Base-by-base conservation (phyloP, 2,329 filamentous ascomycete genomes). In the Pseudocercospora vitis region DNA sequence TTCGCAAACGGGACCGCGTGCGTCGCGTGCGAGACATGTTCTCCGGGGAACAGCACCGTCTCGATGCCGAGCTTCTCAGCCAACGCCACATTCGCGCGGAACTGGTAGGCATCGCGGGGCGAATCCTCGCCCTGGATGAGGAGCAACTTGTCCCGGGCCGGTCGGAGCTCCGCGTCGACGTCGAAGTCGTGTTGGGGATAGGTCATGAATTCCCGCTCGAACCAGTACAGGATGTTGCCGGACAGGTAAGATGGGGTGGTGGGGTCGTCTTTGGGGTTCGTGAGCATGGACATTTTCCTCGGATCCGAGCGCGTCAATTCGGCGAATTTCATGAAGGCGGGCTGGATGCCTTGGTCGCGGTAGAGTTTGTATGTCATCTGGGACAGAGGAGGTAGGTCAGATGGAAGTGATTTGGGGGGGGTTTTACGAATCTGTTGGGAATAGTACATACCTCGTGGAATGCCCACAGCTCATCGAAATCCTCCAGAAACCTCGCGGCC, bases 311-410 rank as follows among this genome's bases (percentile, higher is more conserved):
- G 53, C 26, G 50, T 52, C 23, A 60, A 23, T n/a, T 51, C 32
- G 14, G 44, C 48, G 39, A 62, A 62, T 29, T 32, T 28, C 3
- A 44, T 18, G 16, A 52, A 45, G 11, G 58, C 60, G 8, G 58
- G 48, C 16, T 28, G 12, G 3, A 40, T 12, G n/a, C 60, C 58
- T 23, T 18, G 14, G 12, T 26, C 29, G 26, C 57, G 60, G 26
- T 59, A 62, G 21, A 49, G 45, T 16, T 45, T 19, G 31, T 59
- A 59, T 5, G 58, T 40, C 1, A 35, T 40, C 16, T 54, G 16
- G 7, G 37, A 45, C 7, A 7, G n/a, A n/a, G n/a, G n/a, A n/a
- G n/a, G n/a, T n/a, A n/a, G n/a, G n/a, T n/a, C n/a, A n/a, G n/a
- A n/a, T n/a, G n/a, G n/a, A n/a, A n/a, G n/a, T n/a, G n/a, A n/a